Conservation (phyloP, 1,284 basidiomycete species). For the Cutaneotrichosporon cutaneum region DNA sequence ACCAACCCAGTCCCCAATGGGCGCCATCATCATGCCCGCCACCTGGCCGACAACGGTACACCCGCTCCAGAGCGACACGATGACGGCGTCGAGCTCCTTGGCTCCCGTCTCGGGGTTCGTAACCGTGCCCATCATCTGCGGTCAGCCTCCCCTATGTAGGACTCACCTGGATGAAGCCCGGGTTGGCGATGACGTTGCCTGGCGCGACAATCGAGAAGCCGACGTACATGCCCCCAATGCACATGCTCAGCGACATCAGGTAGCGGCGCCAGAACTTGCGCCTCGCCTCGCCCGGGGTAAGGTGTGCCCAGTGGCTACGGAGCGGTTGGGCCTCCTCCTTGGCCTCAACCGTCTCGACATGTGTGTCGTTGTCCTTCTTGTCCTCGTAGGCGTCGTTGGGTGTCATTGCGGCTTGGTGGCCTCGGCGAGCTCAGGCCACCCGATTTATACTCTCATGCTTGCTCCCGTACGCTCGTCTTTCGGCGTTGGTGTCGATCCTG, state of each 20-base stretch:
- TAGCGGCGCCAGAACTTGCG: slow-evolving; percentile 25
- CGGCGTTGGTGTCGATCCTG: too few species aligned
- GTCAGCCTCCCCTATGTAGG: not conserved
- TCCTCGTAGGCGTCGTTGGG: too few species aligned
- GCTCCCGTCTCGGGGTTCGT: slow-evolving; percentile 8
- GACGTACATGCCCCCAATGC: slow-evolving; percentile 23
- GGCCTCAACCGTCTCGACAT: too few species aligned
- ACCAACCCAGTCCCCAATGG: slow-evolving; percentile 9
- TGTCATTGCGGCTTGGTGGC: too few species aligned
- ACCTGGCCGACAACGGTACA: slow-evolving; percentile 12
- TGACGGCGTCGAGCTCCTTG: slow-evolving; percentile 9
- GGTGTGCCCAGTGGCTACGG: too few species aligned
- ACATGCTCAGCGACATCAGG: slow-evolving; percentile 11
- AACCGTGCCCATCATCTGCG: slow-evolving; percentile 8
- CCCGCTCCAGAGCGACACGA: slow-evolving; percentile 14
- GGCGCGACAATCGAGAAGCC: slow-evolving; percentile 21
- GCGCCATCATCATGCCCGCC: not conserved
- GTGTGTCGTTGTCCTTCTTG: too few species aligned
- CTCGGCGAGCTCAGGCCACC: too few species aligned
- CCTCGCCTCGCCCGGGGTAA: too few species aligned
- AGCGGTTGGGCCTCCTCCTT: too few species aligned
- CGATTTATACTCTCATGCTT: too few species aligned
- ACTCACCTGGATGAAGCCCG: slow-evolving; percentile 7
- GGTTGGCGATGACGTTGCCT: slow-evolving; percentile 15
- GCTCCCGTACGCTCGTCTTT: too few species aligned